Conservation (phyloP, 2,329 filamentous ascomycete genomes). For the Colletotrichum costaricense region DNA sequence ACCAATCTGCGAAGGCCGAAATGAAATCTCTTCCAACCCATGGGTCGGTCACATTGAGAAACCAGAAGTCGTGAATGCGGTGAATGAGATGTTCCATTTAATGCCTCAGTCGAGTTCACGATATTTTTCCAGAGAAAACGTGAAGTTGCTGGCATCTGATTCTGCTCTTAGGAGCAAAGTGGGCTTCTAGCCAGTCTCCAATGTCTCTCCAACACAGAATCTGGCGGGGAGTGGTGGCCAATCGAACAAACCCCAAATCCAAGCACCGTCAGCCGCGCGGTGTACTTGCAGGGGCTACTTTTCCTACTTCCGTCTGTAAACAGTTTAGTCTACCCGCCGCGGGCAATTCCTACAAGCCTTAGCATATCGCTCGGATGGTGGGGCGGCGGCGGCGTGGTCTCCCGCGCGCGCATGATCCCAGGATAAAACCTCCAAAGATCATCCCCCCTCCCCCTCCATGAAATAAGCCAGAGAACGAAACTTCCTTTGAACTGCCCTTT, state of each 20-base stretch:
- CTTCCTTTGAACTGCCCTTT: neutral
- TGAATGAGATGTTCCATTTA: too few species aligned
- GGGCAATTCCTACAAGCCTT: slow-evolving; percentile 9
- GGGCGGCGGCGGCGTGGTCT: neutral
- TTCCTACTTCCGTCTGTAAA: slow-evolving; percentile 5
- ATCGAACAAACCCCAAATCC: neutral
- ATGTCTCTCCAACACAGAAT: neutral
- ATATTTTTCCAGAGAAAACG: neutral
- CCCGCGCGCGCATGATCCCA: neutral
- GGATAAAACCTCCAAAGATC: neutral
- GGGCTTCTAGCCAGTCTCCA: neutral
- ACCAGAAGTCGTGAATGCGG: neutral
- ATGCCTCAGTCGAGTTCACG: neutral
- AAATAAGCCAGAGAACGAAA: neutral
- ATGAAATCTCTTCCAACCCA: neutral
- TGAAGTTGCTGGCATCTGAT: neutral
- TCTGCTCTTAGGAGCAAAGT: neutral
- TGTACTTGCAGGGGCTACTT: neutral
- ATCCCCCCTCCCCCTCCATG: neutral
- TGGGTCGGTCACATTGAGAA: neutral
- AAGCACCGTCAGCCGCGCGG: slow-evolving; percentile 22
- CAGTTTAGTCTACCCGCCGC: slow-evolving; percentile 27
- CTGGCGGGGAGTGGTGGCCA: neutral
- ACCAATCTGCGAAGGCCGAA: slow-evolving; percentile 18
- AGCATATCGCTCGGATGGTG: neutral